phyloP scores from a whole-genome alignment of 176 grass and related monocot genomes.

The Cenchrus americanus region DNA sequence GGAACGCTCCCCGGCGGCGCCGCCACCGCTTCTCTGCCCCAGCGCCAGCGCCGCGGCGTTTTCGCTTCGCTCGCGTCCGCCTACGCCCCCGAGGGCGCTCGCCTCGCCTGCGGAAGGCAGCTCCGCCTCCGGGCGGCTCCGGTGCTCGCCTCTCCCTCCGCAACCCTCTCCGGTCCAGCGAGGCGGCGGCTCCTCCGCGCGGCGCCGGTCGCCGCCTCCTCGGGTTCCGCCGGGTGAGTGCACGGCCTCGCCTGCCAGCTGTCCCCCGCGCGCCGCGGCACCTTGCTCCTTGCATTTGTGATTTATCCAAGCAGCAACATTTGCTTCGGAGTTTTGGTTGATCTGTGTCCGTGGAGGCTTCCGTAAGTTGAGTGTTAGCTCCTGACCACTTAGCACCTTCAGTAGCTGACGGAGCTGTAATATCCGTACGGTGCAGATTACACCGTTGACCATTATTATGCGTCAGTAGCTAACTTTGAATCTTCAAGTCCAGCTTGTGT shows the following conservation, averaged over 20 bases:
- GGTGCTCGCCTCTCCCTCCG: conserved; percentile 22
- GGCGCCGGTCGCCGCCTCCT: conserved; percentile 44
- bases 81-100: conserved; percentile 46
- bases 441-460: neutral
- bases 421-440: neutral
- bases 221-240: conserved; percentile 67
- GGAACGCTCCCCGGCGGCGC: conserved; percentile 37
- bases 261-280: neutral
- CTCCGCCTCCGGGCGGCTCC: conserved; percentile 47
- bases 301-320: neutral
- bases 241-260: conserved; percentile 21
- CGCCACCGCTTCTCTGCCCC: conserved; percentile 31
- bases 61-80: conserved; percentile 18
- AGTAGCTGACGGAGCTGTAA: neutral
- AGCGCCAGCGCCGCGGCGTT: neutral
- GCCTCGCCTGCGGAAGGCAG: conserved; percentile 59
- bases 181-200: conserved; percentile 14
- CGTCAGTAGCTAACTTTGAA: neutral
- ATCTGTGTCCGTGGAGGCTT: neutral
- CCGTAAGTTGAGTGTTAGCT: neutral
- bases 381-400: neutral
- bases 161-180: neutral
- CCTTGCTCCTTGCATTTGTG: neutral
- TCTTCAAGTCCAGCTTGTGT: neutral
- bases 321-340: neutral